Evolutionary conservation across 2,329 filamentous ascomycete genomes (phyloP).

Genomic region (Ophiostoma quercus): DNA sequence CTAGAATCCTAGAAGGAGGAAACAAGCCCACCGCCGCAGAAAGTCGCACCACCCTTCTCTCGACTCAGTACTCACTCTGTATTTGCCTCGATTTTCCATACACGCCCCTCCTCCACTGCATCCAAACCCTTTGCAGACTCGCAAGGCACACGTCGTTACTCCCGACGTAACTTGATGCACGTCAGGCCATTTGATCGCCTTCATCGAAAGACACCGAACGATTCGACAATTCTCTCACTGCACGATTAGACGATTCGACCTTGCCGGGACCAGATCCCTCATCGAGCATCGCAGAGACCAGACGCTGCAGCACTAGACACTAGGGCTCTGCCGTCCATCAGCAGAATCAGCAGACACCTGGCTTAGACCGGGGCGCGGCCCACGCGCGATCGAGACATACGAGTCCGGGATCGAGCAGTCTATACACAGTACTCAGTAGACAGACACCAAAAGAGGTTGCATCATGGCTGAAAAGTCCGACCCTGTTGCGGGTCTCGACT

Average conservation of each 20-base stretch:
- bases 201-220: background rate
- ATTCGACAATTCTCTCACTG: background rate
- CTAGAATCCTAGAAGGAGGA: background rate
- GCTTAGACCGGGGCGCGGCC: conserved; percentile 7
- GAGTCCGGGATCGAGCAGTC: background rate
- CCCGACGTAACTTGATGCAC: background rate
- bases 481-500: conserved; percentile 27
- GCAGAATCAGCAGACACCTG: conserved; percentile 1
- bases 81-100: conserved; percentile 12
- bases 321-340: background rate
- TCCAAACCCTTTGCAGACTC: background rate
- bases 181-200: conserved; percentile 23
- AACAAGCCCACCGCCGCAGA: conserved; percentile 8
- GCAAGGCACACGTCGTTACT: background rate
- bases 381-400: conserved; percentile 18
- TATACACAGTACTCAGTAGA: too few species aligned
- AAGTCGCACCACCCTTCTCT: conserved; percentile 23
- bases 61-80: background rate
- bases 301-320: conserved; percentile 2
- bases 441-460: conserved; percentile 1
- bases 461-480: conserved; percentile 26
- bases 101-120: conserved; percentile 18
- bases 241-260: background rate
- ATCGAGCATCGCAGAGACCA: background rate
- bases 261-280: background rate